A percentile compares a stretch with the other conserved stretches of the same genome.
Conservation (phyloP, 1,284 basidiomycete species). For the Phenoliferia sp. region DNA sequence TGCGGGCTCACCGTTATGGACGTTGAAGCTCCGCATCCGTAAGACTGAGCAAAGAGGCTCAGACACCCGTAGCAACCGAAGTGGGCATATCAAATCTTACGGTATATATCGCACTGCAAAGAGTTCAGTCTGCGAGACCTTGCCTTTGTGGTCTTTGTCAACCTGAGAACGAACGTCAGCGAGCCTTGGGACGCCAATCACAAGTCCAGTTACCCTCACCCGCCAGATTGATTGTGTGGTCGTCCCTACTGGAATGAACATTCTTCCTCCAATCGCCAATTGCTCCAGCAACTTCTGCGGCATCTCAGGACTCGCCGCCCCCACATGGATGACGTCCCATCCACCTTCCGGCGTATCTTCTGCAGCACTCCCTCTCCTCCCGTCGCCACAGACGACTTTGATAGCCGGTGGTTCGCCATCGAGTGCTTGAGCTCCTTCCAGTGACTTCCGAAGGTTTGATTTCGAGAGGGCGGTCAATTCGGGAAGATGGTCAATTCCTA, state of each 20-base stretch:
- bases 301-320: conserved; percentile 77
- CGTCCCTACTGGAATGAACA: conserved; percentile 88
- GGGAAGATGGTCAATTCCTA: conserved; percentile 88
- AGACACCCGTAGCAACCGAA: background rate
- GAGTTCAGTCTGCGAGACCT: conserved; percentile 60
- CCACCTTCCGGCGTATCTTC: conserved; percentile 44
- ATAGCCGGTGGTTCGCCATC: conserved; percentile 51
- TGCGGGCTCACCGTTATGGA: background rate
- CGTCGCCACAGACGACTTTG: conserved; percentile 69
- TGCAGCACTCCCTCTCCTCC: conserved; percentile 58
- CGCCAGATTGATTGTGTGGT: conserved; percentile 56
- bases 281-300: conserved; percentile 70
- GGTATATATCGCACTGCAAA: conserved; percentile 67
- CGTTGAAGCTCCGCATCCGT: background rate
- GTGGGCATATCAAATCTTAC: background rate
- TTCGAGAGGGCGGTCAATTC: conserved; percentile 52
- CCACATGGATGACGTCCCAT: conserved; percentile 90
- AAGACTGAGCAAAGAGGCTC: background rate
- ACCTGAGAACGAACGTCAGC: conserved; percentile 41
- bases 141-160: conserved; percentile 72
- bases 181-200: background rate
- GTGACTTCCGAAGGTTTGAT: background rate
- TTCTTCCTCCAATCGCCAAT: conserved; percentile 74
- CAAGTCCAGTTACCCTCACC: conserved; percentile 3
- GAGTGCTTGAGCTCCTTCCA: conserved; percentile 62